Evolutionary conservation across 768 basidiomycete genomes (phyloP).

Genomic region (Austroboletus festivus): DNA sequence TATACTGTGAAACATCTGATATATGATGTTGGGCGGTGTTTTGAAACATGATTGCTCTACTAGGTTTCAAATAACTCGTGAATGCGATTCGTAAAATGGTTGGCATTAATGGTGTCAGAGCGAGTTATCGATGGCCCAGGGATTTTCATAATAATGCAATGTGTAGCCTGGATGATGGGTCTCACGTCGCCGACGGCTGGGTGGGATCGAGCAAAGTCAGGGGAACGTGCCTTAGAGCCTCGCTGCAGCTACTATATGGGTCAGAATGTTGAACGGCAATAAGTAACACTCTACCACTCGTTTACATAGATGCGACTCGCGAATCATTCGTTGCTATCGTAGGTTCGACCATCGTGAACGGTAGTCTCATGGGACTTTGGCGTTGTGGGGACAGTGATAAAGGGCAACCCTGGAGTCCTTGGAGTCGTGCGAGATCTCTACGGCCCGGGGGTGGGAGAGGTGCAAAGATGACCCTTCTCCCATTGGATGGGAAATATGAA

Average conservation of each 20-base stretch:
- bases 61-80: background rate
- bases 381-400: background rate
- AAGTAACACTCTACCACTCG: too few species aligned
- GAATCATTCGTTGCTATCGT: background rate
- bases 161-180: background rate
- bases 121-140: too few species aligned
- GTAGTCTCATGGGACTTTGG: background rate
- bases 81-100: too few species aligned
- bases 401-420: background rate
- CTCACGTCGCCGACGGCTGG: background rate
- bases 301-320: too few species aligned
- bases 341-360: background rate
- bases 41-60: too few species aligned
- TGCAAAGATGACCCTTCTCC: background rate
- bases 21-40: too few species aligned
- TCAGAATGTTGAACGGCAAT: too few species aligned
- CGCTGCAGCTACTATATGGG: too few species aligned
- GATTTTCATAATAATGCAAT: too few species aligned
- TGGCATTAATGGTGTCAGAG: too few species aligned
- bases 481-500: conserved; percentile 1
- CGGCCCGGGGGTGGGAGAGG: background rate
- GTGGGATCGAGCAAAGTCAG: conserved; percentile 3
- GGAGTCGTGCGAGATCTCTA: conserved; percentile 3
- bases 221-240: background rate
- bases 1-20: too few species aligned